phyloP scores from a whole-genome alignment of 78 protist species.

The Dictyostelium capitatum region DNA sequence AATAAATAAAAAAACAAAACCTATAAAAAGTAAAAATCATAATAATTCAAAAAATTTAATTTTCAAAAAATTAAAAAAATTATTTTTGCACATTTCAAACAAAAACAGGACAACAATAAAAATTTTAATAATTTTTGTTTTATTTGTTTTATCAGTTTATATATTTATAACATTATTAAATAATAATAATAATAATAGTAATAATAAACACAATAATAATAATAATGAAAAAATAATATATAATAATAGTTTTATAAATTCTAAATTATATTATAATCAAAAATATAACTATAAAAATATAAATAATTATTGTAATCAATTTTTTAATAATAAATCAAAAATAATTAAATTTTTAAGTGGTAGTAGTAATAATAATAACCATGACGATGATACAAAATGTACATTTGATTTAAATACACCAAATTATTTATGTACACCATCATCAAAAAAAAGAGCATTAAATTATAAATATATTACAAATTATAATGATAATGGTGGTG shows the following conservation, averaged over 20 bases:
- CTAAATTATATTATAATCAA: background rate
- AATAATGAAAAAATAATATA: background rate
- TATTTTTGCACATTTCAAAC: background rate
- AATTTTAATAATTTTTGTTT: background rate
- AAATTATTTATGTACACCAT: constrained; percentile 57
- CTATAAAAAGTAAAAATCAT: background rate
- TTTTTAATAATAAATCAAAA: background rate
- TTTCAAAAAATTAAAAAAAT: background rate
- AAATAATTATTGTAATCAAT: background rate
- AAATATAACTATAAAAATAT: background rate
- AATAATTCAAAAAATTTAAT: background rate
- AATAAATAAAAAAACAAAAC: background rate
- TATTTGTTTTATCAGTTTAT: background rate
- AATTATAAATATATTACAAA: constrained; percentile 10
- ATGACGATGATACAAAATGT: background rate
- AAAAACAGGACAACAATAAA: background rate
- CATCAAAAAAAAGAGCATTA: background rate
- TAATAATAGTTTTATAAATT: background rate
- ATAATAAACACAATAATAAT: background rate
- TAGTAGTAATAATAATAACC: background rate
- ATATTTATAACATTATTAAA: background rate
- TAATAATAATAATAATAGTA: background rate
- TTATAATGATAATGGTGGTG: background rate
- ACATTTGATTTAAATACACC: background rate
- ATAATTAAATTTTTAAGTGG: background rate